phyloP scores from a whole-genome alignment of 1,284 basidiomycete genomes.

The Porphyrellus sp. region DNA sequence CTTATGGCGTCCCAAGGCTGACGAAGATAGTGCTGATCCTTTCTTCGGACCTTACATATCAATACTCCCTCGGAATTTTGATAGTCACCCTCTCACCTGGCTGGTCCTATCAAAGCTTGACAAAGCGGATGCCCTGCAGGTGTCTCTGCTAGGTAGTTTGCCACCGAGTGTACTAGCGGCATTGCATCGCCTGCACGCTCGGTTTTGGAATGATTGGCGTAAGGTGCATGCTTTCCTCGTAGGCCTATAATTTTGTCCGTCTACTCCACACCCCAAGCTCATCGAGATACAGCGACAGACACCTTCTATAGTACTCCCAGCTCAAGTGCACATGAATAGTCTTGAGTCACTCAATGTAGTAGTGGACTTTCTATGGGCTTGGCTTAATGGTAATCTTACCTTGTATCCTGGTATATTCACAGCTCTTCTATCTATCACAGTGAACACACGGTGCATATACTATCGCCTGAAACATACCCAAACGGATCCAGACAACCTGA shows the following conservation, averaged over 20 bases:
- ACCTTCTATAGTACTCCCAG: constrained; percentile 1
- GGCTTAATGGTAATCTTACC: constrained; percentile 68
- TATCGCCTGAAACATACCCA: constrained; percentile 57
- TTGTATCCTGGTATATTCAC: constrained; percentile 11
- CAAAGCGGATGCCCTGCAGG: constrained; percentile 15
- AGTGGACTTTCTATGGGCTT: constrained; percentile 68
- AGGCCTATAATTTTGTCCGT: constrained; percentile 3
- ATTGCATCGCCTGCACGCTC: constrained; percentile 46
- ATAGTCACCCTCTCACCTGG: constrained; percentile 75
- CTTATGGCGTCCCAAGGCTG: constrained; percentile 44
- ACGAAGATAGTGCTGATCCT: constrained; percentile 48
- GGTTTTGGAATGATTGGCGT: constrained; percentile 62
- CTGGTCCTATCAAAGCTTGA: constrained; percentile 36
- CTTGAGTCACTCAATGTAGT: constrained; percentile 16
- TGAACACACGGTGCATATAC: constrained; percentile 86
- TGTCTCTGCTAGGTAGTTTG: constrained; percentile 41
- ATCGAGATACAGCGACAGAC: constrained; percentile 10
- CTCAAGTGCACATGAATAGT: background rate
- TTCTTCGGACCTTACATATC: constrained; percentile 76
- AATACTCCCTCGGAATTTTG: constrained; percentile 66
- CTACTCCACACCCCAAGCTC: background rate
- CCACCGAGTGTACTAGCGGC: constrained; percentile 50
- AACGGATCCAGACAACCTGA: constrained; percentile 69
- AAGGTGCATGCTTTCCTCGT: constrained; percentile 51
- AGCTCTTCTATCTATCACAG: constrained; percentile 40